These are phyloP conservation scores for Macrophomina tecta DNA, from an alignment of 2,329 filamentous ascomycete species.

Conservation along the genomic window DNA sequence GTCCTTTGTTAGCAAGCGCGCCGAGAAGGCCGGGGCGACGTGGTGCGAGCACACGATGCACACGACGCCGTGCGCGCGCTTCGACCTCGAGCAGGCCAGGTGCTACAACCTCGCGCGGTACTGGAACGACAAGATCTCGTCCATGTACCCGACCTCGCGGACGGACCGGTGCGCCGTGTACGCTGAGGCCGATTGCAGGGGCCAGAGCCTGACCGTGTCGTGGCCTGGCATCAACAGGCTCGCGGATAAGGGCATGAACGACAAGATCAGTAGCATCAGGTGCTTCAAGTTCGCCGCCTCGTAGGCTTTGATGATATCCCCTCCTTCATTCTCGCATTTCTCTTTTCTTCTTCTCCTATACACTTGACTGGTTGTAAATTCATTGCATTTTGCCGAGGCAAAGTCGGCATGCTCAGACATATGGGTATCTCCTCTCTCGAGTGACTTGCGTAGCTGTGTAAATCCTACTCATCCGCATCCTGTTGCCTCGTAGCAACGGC, in stretches of 20 bases:
- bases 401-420: not conserved
- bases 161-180: not conserved
- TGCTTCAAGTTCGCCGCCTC: not conserved
- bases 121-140: slow-evolving; percentile 9
- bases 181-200: not conserved
- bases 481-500: not conserved
- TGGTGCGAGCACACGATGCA: slow-evolving; percentile 5
- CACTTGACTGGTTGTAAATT: no score
- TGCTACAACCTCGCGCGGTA: slow-evolving; percentile 6
- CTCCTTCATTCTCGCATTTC: not conserved
- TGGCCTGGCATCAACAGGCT: slow-evolving; percentile 7
- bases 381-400: not conserved
- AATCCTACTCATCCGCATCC: slow-evolving; percentile 21
- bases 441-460: not conserved
- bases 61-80: not conserved
- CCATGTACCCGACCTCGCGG: not conserved
- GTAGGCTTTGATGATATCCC: not conserved
- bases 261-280: slow-evolving; percentile 8
- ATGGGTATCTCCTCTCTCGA: slow-evolving; percentile 2
- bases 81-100: not conserved
- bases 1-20: not conserved
- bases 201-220: not conserved
- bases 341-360: not conserved
- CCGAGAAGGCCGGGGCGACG: not conserved
- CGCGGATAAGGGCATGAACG: not conserved